Evolutionary conservation across 306 rosid species (phyloP).

Genomic region (Lathyrus aphaca): DNA sequence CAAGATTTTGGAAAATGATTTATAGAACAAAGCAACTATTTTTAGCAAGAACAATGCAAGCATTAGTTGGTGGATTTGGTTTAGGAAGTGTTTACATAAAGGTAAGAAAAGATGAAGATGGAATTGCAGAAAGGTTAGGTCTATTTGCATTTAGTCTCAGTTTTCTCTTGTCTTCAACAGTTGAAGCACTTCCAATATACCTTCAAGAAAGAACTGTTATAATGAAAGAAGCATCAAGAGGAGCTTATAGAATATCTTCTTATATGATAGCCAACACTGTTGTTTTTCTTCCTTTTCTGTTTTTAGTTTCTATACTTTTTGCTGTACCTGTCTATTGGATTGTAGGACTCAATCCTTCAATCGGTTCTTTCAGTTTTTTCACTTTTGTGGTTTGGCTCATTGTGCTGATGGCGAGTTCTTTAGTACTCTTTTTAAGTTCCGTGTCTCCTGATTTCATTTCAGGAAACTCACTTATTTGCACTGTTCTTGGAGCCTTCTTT

Average conservation of each 20-base stretch:
- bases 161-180: constrained; percentile 85
- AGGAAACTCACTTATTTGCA: constrained; percentile 82
- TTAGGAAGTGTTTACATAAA: constrained; percentile 76
- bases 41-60: constrained; percentile 84
- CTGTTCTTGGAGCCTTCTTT: constrained; percentile 86
- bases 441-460: constrained; percentile 89
- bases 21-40: constrained; percentile 91
- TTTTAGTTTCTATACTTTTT: constrained; percentile 71
- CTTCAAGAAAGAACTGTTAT: constrained; percentile 84
- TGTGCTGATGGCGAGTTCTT: constrained; percentile 86
- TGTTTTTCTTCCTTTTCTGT: constrained; percentile 77
- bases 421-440: constrained; percentile 80
- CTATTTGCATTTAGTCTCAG: constrained; percentile 88
- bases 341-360: constrained; percentile 84
- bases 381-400: constrained; percentile 84
- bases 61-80: constrained; percentile 86
- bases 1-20: constrained; percentile 83
- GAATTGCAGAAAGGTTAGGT: constrained; percentile 72
- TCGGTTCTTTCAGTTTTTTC: constrained; percentile 69
- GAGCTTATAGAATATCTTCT: constrained; percentile 76
- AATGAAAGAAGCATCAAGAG: constrained; percentile 90
- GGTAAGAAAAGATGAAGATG: constrained; percentile 70
- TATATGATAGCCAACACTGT: constrained; percentile 87
- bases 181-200: constrained; percentile 87
- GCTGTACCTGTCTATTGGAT: constrained; percentile 80